These are phyloP conservation scores for Erigeron philadelphicus DNA, from an alignment of 140 eudicot species.

Conservation along the genomic window DNA sequence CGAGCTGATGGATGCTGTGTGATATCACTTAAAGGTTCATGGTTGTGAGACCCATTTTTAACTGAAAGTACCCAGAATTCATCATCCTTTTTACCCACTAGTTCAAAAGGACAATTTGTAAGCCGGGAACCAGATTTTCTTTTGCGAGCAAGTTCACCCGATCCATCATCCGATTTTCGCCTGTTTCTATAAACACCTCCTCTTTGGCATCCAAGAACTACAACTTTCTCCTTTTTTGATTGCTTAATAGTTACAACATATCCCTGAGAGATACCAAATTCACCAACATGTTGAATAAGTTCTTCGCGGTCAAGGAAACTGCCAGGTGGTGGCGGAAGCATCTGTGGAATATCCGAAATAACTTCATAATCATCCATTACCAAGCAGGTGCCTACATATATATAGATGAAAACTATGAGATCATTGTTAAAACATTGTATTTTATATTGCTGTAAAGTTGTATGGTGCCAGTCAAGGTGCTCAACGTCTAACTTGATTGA, in stretches of 20 bases:
- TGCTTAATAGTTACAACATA: constrained; percentile 82
- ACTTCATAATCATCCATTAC: constrained; percentile 40
- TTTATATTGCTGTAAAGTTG: background rate
- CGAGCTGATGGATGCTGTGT: constrained; percentile 80
- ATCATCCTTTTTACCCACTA: constrained; percentile 75
- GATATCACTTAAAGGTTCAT: constrained; percentile 78
- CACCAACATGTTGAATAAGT: constrained; percentile 80
- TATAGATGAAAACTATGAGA: constrained; percentile 9
- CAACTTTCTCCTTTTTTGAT: constrained; percentile 75
- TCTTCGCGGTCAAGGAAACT: constrained; percentile 79
- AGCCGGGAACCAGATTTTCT: constrained; percentile 70
- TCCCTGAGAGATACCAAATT: constrained; percentile 76
- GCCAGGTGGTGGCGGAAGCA: constrained; percentile 97
- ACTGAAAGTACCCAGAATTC: constrained; percentile 68
- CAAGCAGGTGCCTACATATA: constrained; percentile 25
- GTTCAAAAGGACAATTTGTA: constrained; percentile 86
- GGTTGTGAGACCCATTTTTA: constrained; percentile 84
- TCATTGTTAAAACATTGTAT: background rate
- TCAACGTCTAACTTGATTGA: too few species aligned
- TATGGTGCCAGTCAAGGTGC: too few species aligned
- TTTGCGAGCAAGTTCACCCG: constrained; percentile 53
- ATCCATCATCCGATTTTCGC: constrained; percentile 60
- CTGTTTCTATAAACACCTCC: constrained; percentile 83
- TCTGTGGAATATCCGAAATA: constrained; percentile 41
- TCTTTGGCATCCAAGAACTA: constrained; percentile 88